Base-by-base conservation (phyloP, 495 filamentous ascomycete genomes). In the Opeltia flavorubescens region DNA sequence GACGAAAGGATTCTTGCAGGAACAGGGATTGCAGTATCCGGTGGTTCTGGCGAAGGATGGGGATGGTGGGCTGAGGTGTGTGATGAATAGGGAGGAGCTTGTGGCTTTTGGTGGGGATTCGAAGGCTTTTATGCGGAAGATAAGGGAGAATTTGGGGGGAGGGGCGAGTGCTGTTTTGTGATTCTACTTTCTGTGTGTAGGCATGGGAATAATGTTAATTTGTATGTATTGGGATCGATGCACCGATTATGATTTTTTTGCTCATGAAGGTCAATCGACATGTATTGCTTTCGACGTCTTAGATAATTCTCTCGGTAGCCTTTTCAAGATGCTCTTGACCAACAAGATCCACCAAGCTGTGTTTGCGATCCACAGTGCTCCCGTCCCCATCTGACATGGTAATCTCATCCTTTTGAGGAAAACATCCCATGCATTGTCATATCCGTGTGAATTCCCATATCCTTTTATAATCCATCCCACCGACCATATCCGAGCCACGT, bases 341-440 rank as follows among this genome's bases (percentile, higher is more conserved):
- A 54, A 17, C 18, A 47, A n/a, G 11, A 15, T 17, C 52, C 52
- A 55, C 52, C 52, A 52, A 26, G 21, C 39, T 12, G 39, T 18
- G 28, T 55, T 55, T 26, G 48, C 52, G 17, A 33, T 31, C 11
- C 39, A 45, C 30, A 55, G 46, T 46, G 49, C 52, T 21, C 49
- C 52, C 15, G 49, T 55, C 1, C 52, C 52, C n/a, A 55, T 3
- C 41, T 50, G 47, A 38, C 52, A 52, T 12, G 49, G 49, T 17
- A 51, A 28, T 23, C 52, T 51, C 49, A 55, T 24, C 4, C 45
- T 45, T 26, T 36, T 41, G 28, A 17, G 20, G 21, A 43, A 55
- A 1, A 46, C 45, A 12, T 51, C 47, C 49, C 43, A 49, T 24
- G 48, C 39, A 41, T 41, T 31, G 26, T 33, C 9, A 38, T 38